Evolutionary conservation across 1,284 basidiomycete species (phyloP).

Genomic region (Heterobasidion occidentale): DNA sequence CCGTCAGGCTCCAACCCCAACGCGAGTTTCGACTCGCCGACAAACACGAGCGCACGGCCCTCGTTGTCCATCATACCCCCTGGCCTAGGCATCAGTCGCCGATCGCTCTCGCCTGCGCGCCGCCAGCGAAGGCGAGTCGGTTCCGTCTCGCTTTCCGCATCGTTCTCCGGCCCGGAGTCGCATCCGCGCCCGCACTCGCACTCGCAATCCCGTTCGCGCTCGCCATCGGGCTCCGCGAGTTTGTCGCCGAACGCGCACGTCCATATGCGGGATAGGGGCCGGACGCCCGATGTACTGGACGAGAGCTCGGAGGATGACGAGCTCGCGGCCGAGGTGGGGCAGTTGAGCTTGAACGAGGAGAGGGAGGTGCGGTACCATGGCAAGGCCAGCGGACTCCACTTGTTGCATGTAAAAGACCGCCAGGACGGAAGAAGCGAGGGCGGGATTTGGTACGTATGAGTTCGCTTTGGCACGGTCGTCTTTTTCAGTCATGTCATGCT

Average conservation of each 20-base stretch:
- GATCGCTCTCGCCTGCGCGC: conserved; percentile 6
- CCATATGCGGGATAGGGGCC: too few species aligned
- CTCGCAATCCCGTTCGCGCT: conserved; percentile 6
- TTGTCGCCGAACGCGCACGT: too few species aligned
- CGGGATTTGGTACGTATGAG: conserved; percentile 60
- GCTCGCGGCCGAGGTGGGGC: conserved; percentile 69
- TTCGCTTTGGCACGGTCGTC: background rate
- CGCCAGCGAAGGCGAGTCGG: conserved; percentile 19
- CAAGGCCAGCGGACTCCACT: conserved; percentile 73
- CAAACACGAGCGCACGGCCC: background rate
- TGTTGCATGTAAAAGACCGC: conserved; percentile 56
- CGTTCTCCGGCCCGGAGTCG: conserved; percentile 1
- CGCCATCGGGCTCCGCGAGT: background rate
- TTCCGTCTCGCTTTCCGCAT: conserved; percentile 2
- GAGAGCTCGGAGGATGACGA: conserved; percentile 40
- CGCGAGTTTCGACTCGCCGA: background rate
- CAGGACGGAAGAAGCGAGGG: conserved; percentile 63
- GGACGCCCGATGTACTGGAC: conserved; percentile 16
- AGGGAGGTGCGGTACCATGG: conserved; percentile 74
- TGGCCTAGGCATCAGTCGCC: background rate
- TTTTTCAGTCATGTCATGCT: background rate
- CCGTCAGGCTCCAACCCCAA: background rate
- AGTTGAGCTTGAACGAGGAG: conserved; percentile 80
- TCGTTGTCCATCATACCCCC: background rate
- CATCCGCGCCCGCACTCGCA: conserved; percentile 9